Evolutionary conservation across 2,329 filamentous ascomycete genomes (phyloP).

Genomic region (Elsinoe arachidis): DNA sequence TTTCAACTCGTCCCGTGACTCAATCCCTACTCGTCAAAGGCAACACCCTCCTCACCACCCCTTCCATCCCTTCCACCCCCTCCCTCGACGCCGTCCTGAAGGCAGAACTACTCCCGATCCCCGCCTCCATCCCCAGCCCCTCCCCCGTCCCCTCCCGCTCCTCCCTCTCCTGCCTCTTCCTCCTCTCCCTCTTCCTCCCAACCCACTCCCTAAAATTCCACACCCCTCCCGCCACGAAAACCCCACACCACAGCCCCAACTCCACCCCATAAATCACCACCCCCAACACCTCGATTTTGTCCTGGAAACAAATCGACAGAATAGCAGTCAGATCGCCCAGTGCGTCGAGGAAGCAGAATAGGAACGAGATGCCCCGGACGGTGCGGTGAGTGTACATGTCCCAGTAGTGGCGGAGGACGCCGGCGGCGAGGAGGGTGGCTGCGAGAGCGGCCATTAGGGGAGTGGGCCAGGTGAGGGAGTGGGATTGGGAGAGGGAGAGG

Average conservation of each 20-base stretch:
- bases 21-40: no score
- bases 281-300: constrained; percentile 50
- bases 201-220: not conserved
- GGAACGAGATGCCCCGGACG: constrained; percentile 61
- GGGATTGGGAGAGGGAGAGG: constrained; percentile 36
- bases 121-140: not conserved
- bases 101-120: not conserved
- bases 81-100: not conserved
- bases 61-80: no score
- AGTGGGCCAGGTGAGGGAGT: constrained; percentile 50
- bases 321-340: constrained; percentile 60
- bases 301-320: constrained; percentile 55
- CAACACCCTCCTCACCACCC: no score
- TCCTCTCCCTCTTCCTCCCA: not conserved
- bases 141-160: not conserved
- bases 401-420: constrained; percentile 60
- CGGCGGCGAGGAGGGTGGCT: constrained; percentile 53
- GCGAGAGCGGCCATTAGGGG: constrained; percentile 60
- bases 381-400: constrained; percentile 60
- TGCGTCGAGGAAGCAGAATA: constrained; percentile 63
- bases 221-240: constrained; percentile 53
- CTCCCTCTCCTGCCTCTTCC: not conserved
- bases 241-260: constrained; percentile 56
- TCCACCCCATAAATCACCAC: constrained; percentile 61
- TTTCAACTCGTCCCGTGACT: no score